Base-by-base conservation (phyloP, 2,329 filamentous ascomycete species). In the Alternaria tenuissima region DNA sequence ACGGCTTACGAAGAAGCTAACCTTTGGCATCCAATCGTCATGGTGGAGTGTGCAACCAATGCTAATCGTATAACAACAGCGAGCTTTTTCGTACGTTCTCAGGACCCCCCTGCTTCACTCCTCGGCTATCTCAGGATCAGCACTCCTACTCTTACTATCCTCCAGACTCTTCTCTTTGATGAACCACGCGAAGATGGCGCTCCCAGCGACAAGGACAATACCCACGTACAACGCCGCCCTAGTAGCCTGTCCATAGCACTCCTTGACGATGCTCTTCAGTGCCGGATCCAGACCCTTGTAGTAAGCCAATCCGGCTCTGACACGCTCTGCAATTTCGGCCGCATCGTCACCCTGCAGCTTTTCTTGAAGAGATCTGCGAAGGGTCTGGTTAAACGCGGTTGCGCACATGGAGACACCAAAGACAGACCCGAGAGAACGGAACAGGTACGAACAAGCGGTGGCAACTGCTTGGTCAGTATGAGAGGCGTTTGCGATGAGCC, bases 391-490 rank as follows among this genome's bases (percentile, higher is more conserved):
- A 46, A 93, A 85, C 7, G 92, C 84, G 1, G 90, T 91, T 1
- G 90, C 88, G 52, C 86, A 86, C 58, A 92, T 80, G n/a, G 89
- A 90, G 56, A 93, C 83, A 11, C 91, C 86, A 39, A 88, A 83
- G 9, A 88, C 86, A 16, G 83, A 85, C 11, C 87, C 92, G 0
- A 94, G 82, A 1, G 89, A 90, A 39, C 91, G 88, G 82, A 94
- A 94, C 24, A 94, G 86, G 78, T 94, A 94, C 20, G 88, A 91
- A 75, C 90, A 93, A 7, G 92, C 91, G 16, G 91, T 91, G 4
- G 89, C 90, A 1, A 94, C 86, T 2, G 92, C 91, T 62, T 91
- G 88, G 66, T 94, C 91, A 43, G 87, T 83, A 3, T 83, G 81
- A 1, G 85, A 80, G 0, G 89, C 86, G 71, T 93, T 92, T 32